Evolutionary conservation across 257 asterid species (phyloP).

Genomic region (Capsicum pubescens): DNA sequence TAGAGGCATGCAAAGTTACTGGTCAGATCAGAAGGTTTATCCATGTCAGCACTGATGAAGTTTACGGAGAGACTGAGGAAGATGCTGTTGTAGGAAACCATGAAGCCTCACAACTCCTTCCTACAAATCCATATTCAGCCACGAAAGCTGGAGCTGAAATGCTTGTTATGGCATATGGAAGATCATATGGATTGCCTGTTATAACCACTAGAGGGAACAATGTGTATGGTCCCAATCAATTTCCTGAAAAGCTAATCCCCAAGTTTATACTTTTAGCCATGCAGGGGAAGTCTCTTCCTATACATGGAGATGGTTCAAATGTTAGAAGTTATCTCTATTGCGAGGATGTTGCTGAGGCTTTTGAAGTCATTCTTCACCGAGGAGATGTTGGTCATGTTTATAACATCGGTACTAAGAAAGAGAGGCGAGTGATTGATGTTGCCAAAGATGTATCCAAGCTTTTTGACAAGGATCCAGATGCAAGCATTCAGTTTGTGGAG

Average conservation of each 20-base stretch:
- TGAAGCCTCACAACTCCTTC: slow-evolving; percentile 96
- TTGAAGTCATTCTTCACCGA: slow-evolving; percentile 84
- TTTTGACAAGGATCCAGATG: slow-evolving; percentile 75
- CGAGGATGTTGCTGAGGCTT: slow-evolving; percentile 99
- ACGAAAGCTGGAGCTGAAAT: slow-evolving; percentile 99
- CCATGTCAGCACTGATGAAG: slow-evolving; percentile 99
- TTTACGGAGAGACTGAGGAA: slow-evolving; percentile 96
- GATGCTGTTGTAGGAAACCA: slow-evolving; percentile 97
- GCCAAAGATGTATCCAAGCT: slow-evolving; percentile 85
- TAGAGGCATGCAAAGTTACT: slow-evolving; percentile 98
- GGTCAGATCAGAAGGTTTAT: slow-evolving; percentile 95
- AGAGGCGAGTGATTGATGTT: slow-evolving; percentile 91
- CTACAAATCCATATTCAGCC: slow-evolving; percentile 95
- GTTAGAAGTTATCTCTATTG: slow-evolving; percentile 94
- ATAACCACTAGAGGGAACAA: slow-evolving; percentile 92
- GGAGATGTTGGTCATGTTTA: slow-evolving; percentile 97
- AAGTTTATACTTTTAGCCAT: slow-evolving; percentile 92
- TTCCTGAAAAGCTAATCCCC: slow-evolving; percentile 95
- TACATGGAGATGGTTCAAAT: slow-evolving; percentile 95
- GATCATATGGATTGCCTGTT: slow-evolving; percentile 92
- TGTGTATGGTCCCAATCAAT: slow-evolving; percentile 94
- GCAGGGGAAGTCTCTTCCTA: slow-evolving; percentile 87
- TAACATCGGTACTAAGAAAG: slow-evolving; percentile 93
- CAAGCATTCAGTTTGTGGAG: slow-evolving; percentile 79
- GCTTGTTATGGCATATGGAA: slow-evolving; percentile 98